Percentiles rank a stretch among this genome's conserved stretches.
phyloP scores from a whole-genome alignment of 768 basidiomycete species.

The Tephrocybe sp. region DNA sequence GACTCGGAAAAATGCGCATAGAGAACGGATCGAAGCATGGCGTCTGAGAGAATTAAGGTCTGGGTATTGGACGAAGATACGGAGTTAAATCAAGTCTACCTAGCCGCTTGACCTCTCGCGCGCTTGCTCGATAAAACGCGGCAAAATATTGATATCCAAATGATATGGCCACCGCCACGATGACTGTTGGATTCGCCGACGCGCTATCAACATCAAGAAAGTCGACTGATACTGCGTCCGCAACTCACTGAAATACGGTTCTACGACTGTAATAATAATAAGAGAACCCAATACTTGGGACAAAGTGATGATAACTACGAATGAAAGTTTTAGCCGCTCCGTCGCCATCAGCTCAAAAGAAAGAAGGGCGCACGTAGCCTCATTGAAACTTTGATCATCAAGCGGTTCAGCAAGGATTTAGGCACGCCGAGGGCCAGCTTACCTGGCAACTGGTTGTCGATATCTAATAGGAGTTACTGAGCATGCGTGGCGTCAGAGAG shows the following conservation, averaged over 20 bases:
- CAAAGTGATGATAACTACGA: slow-evolving; percentile 48
- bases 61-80: no score
- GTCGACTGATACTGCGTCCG: no score
- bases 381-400: slow-evolving; percentile 44
- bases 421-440: slow-evolving; percentile 13
- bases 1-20: slow-evolving; percentile 82
- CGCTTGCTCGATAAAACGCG: slow-evolving; percentile 67
- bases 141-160: slow-evolving; percentile 68
- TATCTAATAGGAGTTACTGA: no score
- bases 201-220: not conserved
- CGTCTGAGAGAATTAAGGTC: slow-evolving; percentile 48
- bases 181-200: slow-evolving; percentile 36
- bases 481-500: no score
- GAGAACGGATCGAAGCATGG: slow-evolving; percentile 70
- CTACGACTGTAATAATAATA: slow-evolving; percentile 55
- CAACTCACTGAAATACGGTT: slow-evolving; percentile 61
- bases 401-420: not conserved
- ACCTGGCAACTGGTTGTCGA: slow-evolving; percentile 64
- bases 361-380: slow-evolving; percentile 46
- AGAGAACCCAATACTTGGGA: slow-evolving; percentile 51
- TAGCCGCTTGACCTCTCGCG: slow-evolving; percentile 66
- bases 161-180: slow-evolving; percentile 51
- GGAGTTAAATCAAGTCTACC: no score
- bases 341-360: no score
- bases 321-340: not conserved